Base-by-base conservation (phyloP, 1,284 basidiomycete species). In the Agroathelia rolfsii region DNA sequence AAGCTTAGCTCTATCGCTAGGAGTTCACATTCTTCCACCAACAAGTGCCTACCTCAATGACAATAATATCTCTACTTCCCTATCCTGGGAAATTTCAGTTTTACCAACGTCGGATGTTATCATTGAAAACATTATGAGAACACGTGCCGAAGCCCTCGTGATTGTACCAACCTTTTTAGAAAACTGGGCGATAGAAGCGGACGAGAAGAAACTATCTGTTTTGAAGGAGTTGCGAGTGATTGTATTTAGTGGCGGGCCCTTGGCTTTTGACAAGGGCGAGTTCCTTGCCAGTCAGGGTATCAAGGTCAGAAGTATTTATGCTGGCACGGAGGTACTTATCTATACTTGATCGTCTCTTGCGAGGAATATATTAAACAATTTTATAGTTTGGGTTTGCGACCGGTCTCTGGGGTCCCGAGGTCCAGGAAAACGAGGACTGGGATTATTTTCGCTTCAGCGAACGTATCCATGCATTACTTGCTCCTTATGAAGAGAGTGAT, bases 401-500 rank as follows among this genome's bases (percentile, higher is more conserved):
- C 21, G 36, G 36, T 2, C 17, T 36, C 12, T 17, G 15, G 9
- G 24, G 37, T 9, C 22, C 34, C 16, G 20, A 10, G 29, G 36
- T 40, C 3, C 17, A 28, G 0, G 45, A 47, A 10, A 23, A 18
- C 8, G 24, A 27, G 1, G 35, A 45, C 9, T 53, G 52, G 54
- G 39, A 42, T 4, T 56, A 44, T 46, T 17, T 46, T 3, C 43
- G 44, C 6, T 48, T 48, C 24, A 41, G 46, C 8, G 31, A 24
- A 8, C 44, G 41, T 8, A 29, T 38, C 12, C 28, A 30, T 9
- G 26, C 50, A n/a, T 34, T 46, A 5, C 48, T 51, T 49, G 35
- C 34, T 0, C 26, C 42, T 2, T 41, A 43, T 6, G 46, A 28
- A 0, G 1, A 41, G 51, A n/a, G 60, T 53, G 53, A 35, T 12